Evolutionary conservation across 345 rosid genomes (phyloP).

Genomic region (Rhodamnia rubescens): DNA sequence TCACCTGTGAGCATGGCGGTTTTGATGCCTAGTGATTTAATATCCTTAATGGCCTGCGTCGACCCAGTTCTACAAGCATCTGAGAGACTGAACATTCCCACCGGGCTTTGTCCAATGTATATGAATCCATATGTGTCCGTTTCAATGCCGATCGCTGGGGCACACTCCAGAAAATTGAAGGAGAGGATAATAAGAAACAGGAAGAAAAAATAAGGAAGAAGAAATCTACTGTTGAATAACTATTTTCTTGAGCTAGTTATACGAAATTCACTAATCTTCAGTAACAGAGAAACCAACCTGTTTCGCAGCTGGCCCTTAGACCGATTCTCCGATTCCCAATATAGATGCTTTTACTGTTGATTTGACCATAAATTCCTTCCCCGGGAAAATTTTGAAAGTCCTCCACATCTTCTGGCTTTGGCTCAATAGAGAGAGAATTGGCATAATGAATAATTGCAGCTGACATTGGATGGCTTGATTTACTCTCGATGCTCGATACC

Average conservation of each 20-base stretch:
- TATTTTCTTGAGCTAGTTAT: neutral
- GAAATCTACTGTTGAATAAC: neutral
- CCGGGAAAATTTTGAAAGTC: constrained; percentile 71
- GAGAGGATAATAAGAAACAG: neutral
- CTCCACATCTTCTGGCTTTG: constrained; percentile 52
- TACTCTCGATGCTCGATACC: constrained; percentile 79
- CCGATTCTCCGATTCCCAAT: constrained; percentile 62
- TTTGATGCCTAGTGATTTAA: constrained; percentile 45
- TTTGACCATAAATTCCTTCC: constrained; percentile 63
- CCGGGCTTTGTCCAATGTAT: constrained; percentile 22
- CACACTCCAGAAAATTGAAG: neutral
- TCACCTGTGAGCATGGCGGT: constrained; percentile 82
- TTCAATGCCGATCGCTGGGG: constrained; percentile 11
- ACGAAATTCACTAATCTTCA: neutral
- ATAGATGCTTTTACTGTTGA: constrained; percentile 42
- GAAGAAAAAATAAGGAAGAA: neutral
- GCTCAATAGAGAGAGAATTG: constrained; percentile 37
- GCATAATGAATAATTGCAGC: constrained; percentile 58
- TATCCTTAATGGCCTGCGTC: constrained; percentile 43
- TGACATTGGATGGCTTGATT: constrained; percentile 89
- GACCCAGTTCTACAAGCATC: constrained; percentile 70
- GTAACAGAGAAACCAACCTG: constrained; percentile 18
- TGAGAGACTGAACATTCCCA: constrained; percentile 51
- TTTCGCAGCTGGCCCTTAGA: constrained; percentile 36
- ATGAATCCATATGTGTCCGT: constrained; percentile 58